Evolutionary conservation across 495 filamentous ascomycete species (phyloP).

Genomic region (Bathelium albidoporum): DNA sequence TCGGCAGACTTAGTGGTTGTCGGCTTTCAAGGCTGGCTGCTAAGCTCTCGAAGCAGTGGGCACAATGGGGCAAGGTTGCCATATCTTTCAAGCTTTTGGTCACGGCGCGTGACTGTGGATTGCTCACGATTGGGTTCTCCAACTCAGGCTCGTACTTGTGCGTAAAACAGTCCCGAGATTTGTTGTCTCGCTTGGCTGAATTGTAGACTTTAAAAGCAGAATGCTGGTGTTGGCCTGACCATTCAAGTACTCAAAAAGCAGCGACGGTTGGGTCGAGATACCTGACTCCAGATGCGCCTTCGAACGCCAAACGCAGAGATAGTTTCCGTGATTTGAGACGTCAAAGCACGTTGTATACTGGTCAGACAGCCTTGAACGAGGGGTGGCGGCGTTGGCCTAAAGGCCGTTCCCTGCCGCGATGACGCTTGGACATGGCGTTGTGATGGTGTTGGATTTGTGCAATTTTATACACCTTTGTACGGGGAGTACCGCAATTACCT

Average conservation of each 20-base stretch:
- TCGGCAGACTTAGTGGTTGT: constrained; percentile 45
- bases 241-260: not conserved
- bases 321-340: not conserved
- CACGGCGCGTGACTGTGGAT: not conserved
- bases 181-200: not conserved
- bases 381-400: not conserved
- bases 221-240: not conserved
- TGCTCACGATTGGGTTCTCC: not conserved
- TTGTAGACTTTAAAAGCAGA: not conserved
- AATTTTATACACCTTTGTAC: not conserved
- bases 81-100: constrained; percentile 35
- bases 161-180: not conserved
- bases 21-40: constrained; percentile 52
- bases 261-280: not conserved
- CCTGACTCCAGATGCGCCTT: not conserved
- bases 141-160: not conserved
- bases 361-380: not conserved
- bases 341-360: not conserved
- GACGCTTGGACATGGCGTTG: constrained; percentile 1
- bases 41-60: constrained; percentile 84
- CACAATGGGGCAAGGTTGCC: constrained; percentile 75
- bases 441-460: not conserved
- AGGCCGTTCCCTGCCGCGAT: not conserved
- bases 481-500: not conserved
- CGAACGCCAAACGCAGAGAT: not conserved